phyloP scores from a whole-genome alignment of 1,284 basidiomycete genomes.

The Puccinia coronata region DNA sequence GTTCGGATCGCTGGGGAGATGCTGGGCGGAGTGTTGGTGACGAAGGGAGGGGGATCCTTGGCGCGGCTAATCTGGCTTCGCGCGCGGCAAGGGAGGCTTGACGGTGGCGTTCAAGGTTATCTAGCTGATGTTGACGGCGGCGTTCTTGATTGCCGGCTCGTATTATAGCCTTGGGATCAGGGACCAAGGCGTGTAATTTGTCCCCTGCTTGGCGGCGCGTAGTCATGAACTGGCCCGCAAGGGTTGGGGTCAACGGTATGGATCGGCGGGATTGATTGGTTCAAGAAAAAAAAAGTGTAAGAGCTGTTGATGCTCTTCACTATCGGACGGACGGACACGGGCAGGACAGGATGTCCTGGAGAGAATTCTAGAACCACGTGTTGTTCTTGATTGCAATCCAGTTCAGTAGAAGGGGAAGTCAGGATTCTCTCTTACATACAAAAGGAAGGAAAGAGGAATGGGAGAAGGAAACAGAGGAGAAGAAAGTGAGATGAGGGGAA shows the following conservation, averaged over 20 bases:
- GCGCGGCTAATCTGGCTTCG: not conserved
- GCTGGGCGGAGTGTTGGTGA: too few species aligned
- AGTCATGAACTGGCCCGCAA: not conserved
- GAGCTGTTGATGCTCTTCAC: not conserved
- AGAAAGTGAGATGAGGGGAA: not conserved
- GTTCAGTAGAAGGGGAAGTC: not conserved
- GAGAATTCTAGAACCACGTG: not conserved
- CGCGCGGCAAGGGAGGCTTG: not conserved
- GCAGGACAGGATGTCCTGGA: not conserved
- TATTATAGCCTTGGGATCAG: not conserved
- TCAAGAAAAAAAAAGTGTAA: slow-evolving; percentile 8
- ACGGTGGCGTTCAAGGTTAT: not conserved
- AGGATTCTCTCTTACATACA: not conserved
- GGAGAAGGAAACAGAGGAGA: not conserved
- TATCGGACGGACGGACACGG: not conserved
- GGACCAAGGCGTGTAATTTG: not conserved
- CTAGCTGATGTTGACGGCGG: not conserved
- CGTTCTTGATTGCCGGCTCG: not conserved
- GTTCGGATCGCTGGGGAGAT: too few species aligned
- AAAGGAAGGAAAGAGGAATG: not conserved
- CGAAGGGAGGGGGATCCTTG: too few species aligned
- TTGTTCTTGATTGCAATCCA: not conserved
- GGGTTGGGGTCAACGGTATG: not conserved
- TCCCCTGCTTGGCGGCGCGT: not conserved
- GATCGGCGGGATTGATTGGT: not conserved